phyloP scores from a whole-genome alignment of 257 asterid species.

The Apocynum venetum region DNA sequence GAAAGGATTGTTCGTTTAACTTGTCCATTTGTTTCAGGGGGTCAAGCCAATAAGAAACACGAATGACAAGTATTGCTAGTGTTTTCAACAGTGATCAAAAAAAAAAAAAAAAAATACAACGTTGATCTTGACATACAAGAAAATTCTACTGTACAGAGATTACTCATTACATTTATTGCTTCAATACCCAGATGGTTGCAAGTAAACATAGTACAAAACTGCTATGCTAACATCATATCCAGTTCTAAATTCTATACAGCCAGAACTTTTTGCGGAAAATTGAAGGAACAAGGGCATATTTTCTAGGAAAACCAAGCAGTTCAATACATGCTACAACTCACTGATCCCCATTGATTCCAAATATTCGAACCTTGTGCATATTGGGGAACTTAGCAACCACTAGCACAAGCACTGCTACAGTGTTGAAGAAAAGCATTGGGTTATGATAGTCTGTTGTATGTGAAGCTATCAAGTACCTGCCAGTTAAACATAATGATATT shows the following conservation, averaged over 20 bases:
- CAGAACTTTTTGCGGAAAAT: conserved; percentile 23
- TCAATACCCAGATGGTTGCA: conserved; percentile 25
- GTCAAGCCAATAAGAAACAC: not conserved
- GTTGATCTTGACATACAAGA: conserved; percentile 5
- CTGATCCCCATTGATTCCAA: conserved; percentile 74
- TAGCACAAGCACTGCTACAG: conserved; percentile 63
- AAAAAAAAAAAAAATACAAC: not conserved
- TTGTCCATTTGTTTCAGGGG: not conserved
- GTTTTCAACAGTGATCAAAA: not conserved
- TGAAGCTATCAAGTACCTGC: conserved; percentile 84
- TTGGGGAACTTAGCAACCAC: conserved; percentile 84
- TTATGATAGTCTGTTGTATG: conserved; percentile 84
- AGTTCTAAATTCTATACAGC: conserved; percentile 45
- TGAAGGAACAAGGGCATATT: conserved; percentile 20
- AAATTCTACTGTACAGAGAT: conserved; percentile 18
- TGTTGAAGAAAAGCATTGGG: conserved; percentile 77
- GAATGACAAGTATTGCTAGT: not conserved
- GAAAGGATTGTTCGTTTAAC: not conserved
- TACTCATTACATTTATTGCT: conserved; percentile 38
- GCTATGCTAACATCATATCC: conserved; percentile 32
- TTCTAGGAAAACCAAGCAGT: conserved; percentile 15
- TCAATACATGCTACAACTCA: conserved; percentile 25
- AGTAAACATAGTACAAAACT: conserved; percentile 25
- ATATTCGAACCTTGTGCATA: conserved; percentile 90
- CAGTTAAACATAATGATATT: conserved; percentile 3